Evolutionary conservation across 257 asterid genomes (phyloP).

Genomic region (Fraxinus pennsylvanica): DNA sequence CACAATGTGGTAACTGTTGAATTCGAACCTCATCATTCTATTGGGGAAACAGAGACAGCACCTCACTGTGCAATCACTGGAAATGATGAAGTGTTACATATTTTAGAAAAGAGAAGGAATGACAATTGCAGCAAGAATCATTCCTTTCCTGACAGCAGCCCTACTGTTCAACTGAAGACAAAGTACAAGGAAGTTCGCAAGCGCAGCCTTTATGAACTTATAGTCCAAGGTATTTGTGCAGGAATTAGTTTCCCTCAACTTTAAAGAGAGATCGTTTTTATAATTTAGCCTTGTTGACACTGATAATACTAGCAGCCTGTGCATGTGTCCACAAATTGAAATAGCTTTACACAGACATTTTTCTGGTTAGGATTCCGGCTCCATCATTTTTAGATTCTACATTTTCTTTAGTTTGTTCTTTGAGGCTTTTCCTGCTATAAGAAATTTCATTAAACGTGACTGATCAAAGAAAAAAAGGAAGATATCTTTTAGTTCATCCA

Average conservation of each 20-base stretch:
- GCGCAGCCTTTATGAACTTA: constrained; percentile 51
- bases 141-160: constrained; percentile 25
- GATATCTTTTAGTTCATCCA: not conserved
- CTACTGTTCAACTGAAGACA: constrained; percentile 28
- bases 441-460: not conserved
- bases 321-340: constrained; percentile 7
- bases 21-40: constrained; percentile 30
- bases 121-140: constrained; percentile 23
- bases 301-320: not conserved
- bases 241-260: constrained; percentile 18
- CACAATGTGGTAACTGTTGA: constrained; percentile 21
- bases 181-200: constrained; percentile 47
- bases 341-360: constrained; percentile 1
- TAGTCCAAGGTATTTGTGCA: constrained; percentile 39
- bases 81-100: constrained; percentile 28
- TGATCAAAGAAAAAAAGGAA: not conserved
- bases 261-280: not conserved
- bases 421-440: not conserved
- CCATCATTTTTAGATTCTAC: not conserved
- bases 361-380: constrained; percentile 5
- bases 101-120: constrained; percentile 32
- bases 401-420: not conserved
- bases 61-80: constrained; percentile 30
- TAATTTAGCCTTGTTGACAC: not conserved
- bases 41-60: constrained; percentile 31